Evolutionary conservation across 2,329 filamentous ascomycete species (phyloP), one percentile per base, ranked within the genome.

Genomic region (Aotearoamyces nothofagi): DNA sequence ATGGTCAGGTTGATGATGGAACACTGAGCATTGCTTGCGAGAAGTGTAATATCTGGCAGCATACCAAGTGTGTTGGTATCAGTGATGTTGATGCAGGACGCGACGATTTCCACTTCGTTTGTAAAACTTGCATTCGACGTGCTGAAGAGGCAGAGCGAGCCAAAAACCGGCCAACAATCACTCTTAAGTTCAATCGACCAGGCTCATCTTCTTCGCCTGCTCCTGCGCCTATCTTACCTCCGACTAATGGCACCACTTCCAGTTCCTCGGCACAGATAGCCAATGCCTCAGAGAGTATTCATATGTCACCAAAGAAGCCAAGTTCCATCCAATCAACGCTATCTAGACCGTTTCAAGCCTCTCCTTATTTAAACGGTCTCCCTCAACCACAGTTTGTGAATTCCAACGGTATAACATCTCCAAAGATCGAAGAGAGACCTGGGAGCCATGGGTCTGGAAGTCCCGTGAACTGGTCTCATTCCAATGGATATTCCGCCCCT

Each of bases 11-110:
- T 34, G 90, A 98, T 44, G 90, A 96, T 49, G 90, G 90, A 19
- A 78, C 82, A 5, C 86, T 93, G 49, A 93, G 84, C 49, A 75
- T 98, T 39, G 80, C 86, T 15, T 98, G 90, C 54, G 90, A 98
- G 48, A 75, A 66, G 40, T 98, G 90, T 60, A 92, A 78, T 47
- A 77, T 92, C 26, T 98, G 90, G 90, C 87, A 96, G 50, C 90
- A 98, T 49, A 92, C 84, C 60, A 82, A 79, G 44, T 98, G 90
- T 47, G 68, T 93, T 34, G 78, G 76, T 22, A 79, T 96, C 38
- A 67, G 69, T 25, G 69, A 92, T 43, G 58, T 66, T 34, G 78
- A 86, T 37, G 86, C 84, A 1, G 87, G 93, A 39, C 65, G 74
- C 26, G 72, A 82, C 2, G 80, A 92, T 39, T 96, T 96, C 45